Evolutionary conservation across 177 flowering plant genomes (phyloP), one percentile per base, ranked within the genome.

Genomic region (Vitis hybrid): DNA sequence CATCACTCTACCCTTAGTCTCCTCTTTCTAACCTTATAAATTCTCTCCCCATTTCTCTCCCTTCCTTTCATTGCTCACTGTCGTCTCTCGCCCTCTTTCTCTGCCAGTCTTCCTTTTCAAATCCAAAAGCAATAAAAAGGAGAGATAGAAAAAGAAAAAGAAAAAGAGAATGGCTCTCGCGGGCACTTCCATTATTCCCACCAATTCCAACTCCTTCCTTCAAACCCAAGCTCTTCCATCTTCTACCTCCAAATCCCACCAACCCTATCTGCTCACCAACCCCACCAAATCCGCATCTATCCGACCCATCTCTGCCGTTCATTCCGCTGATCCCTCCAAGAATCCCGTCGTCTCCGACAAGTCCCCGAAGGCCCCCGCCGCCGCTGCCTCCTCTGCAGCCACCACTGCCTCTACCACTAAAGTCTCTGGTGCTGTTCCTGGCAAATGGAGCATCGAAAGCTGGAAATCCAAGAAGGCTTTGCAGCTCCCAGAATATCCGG

Each of bases 401-500:
- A 11, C 68, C 1, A 22, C 64, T 29, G n/a, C 64, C 55, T 3
- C 74, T 49, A 19, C 51, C 10, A 6, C 48, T 19, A 58, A 56
- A 39, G 7, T 39, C 8, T 39, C 45, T 39, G 45, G 45, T 65
- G 59, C 22, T 60, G 67, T 3, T 19, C 3, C 67, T 15, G 75
- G 65, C 19, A 84, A 82, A 73, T 92, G 97, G 97, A 69, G 72
- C 51, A 31, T 85, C 26, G 94, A 92, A 3, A 87, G 92, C 79
- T 90, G 97, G 97, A 89, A 76, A 66, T 49, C 88, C 1, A 92
- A 87, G 87, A 90, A 85, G 74, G 97, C 97, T 10, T 76, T 89
- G 39, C 97, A 92, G 77, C 77, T 87, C 0, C 97, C 97, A 6
- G 97, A 90, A 67, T 93, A 93, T 75, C 98, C 98, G 13, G 67